Base-by-base conservation (phyloP, 495 filamentous ascomycete genomes). In the Annulohypoxylon moriforme region DNA sequence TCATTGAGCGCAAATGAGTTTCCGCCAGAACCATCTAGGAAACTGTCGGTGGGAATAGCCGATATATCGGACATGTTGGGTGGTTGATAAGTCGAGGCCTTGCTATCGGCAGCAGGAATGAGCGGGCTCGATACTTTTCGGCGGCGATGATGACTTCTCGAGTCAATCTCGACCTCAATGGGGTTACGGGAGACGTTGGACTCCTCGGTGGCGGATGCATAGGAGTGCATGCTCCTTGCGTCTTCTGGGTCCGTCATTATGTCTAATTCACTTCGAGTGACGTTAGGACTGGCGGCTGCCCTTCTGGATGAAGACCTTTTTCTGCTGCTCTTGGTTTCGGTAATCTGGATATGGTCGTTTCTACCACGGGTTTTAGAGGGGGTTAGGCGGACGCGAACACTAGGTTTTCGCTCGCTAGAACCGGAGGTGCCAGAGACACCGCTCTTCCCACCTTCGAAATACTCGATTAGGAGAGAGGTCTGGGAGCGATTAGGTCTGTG, bases 381-480 rank as follows among this genome's bases (percentile, higher is more conserved):
- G 34, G 94, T 97, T 55, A 99, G 89, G 74, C 95, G 93, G 60
- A 99, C 96, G 72, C 96, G 89, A 46, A 99, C 96, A 81, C 94
- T 98, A 1, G 96, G 96, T 66, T 93, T 82, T 85, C 91, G 82
- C 52, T 82, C 77, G 47, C 68, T 64, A 29, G 46, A 16, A 24
- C 55, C 50, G 8, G 76, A 74, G 47, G 65, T 60, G 81, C 85
- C 60, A 83, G 83, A 71, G 42, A 88, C 85, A 33, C 81, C 76
- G 60, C 60, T 74, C 79, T 96, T 97, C 57, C 92, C 91, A 72
- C 89, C 93, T 81, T 97, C 94, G 77, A 98, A 99, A 80, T 98
- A 98, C 81, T 99, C 96, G 76, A 99, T 99, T 76, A 99, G 84
- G 56, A 99, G 87, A 55, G 93, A 97, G 42, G 96, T 97, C 79